phyloP scores from a whole-genome alignment of 2,329 filamentous ascomycete genomes.

The Aspergillus novofumigatus region DNA sequence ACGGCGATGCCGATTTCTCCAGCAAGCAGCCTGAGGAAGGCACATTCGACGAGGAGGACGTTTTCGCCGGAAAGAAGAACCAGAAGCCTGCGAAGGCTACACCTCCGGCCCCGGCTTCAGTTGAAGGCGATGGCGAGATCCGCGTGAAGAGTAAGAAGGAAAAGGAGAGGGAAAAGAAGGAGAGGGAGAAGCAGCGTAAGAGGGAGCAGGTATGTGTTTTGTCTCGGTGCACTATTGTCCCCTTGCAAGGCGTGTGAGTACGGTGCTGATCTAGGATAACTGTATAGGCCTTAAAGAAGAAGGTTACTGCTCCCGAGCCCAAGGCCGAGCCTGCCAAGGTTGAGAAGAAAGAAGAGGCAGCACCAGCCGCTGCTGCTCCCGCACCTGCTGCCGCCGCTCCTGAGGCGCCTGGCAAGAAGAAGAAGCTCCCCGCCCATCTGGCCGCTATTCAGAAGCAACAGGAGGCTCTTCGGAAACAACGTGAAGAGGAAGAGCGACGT shows the following conservation, averaged over 20 bases:
- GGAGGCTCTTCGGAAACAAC: constrained; percentile 41
- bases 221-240: background rate
- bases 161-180: constrained; percentile 97
- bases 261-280: constrained; percentile 1
- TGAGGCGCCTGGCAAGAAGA: constrained; percentile 64
- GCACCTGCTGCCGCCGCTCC: constrained; percentile 29
- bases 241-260: background rate
- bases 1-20: constrained; percentile 44
- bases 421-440: constrained; percentile 69
- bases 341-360: constrained; percentile 44
- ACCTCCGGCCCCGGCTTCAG: constrained; percentile 41
- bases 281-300: constrained; percentile 76
- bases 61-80: constrained; percentile 66
- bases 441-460: constrained; percentile 49
- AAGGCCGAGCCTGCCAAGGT: constrained; percentile 14
- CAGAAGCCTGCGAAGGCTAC: constrained; percentile 47
- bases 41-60: constrained; percentile 75
- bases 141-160: constrained; percentile 92
- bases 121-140: constrained; percentile 52
- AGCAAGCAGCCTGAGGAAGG: constrained; percentile 77
- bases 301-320: constrained; percentile 49
- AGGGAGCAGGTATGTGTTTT: constrained; percentile 75
- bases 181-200: constrained; percentile 96
- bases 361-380: constrained; percentile 43
- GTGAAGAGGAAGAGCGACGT: constrained; percentile 43